Conservation (phyloP, 208 protist genomes). For the Wallacemonas sp. region DNA sequence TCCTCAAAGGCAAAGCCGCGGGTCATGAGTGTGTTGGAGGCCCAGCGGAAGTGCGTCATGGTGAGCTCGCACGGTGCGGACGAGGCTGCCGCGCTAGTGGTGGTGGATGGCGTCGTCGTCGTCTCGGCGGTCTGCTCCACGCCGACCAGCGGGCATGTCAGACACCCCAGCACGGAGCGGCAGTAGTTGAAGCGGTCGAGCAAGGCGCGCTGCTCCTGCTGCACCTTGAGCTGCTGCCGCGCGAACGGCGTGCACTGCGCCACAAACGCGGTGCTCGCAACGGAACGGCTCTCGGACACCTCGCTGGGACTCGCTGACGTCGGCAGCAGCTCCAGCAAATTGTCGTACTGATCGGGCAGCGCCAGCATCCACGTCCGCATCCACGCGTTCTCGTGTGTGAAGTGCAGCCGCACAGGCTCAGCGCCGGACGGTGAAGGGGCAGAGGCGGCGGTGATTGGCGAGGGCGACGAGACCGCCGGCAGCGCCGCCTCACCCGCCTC, state of each 20-base stretch:
- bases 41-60: slow-evolving; percentile 74
- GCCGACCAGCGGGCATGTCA: not conserved
- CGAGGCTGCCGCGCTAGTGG: not conserved
- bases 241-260: not conserved
- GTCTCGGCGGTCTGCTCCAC: not conserved
- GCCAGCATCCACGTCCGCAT: slow-evolving; percentile 70
- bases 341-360: slow-evolving; percentile 76
- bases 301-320: not conserved
- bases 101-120: not conserved
- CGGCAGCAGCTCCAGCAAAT: slow-evolving; percentile 72
- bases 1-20: slow-evolving; percentile 80
- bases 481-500: too few species aligned
- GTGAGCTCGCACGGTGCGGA: slow-evolving; percentile 11
- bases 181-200: not conserved
- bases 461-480: not conserved
- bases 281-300: not conserved
- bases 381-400: slow-evolving; percentile 66
- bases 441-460: not conserved
- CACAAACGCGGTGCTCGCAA: slow-evolving; percentile 4
- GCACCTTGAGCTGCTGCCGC: not conserved
- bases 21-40: slow-evolving; percentile 87
- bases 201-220: not conserved
- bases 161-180: not conserved
- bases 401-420: slow-evolving; percentile 20
- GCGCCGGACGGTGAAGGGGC: not conserved